Conservation (phyloP, 257 asterid species). For the Penstemon davidsonii region DNA sequence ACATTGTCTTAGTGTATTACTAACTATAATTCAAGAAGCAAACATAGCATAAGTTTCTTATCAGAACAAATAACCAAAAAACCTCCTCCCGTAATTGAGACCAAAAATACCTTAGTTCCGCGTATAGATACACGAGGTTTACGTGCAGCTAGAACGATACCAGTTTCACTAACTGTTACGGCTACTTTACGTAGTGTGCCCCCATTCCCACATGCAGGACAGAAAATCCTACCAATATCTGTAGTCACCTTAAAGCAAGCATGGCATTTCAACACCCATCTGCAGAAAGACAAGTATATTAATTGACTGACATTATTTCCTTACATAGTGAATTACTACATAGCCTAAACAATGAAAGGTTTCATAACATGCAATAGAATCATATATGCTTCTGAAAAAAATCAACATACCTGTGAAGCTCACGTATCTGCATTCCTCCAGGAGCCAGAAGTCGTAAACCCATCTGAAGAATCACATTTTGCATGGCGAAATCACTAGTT, state of each 20-base stretch:
- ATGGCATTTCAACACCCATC: slow-evolving; percentile 99
- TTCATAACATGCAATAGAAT: slow-evolving; percentile 4
- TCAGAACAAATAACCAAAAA: slow-evolving; percentile 11
- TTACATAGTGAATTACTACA: slow-evolving; percentile 1
- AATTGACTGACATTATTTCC: background rate
- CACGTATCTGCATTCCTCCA: slow-evolving; percentile 98
- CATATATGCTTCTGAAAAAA: background rate
- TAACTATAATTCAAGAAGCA: too few relatives aligned
- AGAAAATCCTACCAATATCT: slow-evolving; percentile 82
- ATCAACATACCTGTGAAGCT: slow-evolving; percentile 69
- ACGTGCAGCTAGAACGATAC: slow-evolving; percentile 72
- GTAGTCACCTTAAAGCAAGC: slow-evolving; percentile 97
- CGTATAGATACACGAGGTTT: slow-evolving; percentile 83
- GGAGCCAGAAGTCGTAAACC: slow-evolving; percentile 95
- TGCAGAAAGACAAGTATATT: slow-evolving; percentile 27
- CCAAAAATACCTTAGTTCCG: slow-evolving; percentile 78
- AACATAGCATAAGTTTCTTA: too few relatives aligned
- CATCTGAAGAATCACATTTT: slow-evolving; percentile 95
- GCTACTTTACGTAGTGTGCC: slow-evolving; percentile 96
- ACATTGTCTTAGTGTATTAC: too few relatives aligned
- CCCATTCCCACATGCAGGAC: slow-evolving; percentile 96
- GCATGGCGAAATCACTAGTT: slow-evolving; percentile 95
- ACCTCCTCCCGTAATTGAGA: slow-evolving; percentile 7
- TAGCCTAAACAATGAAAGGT: slow-evolving; percentile 2
- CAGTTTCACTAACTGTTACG: slow-evolving; percentile 90